These are phyloP conservation scores for Suhomyces kunorum DNA, from an alignment of 1,139 yeast genomes.

Conservation along the genomic window DNA sequence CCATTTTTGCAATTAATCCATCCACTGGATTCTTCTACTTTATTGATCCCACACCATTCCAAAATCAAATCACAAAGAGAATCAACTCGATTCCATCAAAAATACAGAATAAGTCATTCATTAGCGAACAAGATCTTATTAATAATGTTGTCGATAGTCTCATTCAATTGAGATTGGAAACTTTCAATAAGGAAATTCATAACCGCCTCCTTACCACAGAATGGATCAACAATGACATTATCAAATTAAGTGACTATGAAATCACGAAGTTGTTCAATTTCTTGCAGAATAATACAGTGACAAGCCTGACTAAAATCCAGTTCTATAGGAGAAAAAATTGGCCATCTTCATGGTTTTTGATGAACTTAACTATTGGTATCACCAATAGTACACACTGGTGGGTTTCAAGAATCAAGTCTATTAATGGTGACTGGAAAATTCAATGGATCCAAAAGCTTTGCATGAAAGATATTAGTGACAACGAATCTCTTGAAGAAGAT, in stretches of 20 bases:
- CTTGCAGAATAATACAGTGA: conserved; percentile 14
- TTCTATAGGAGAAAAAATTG: conserved; percentile 65
- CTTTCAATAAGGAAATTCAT: conserved; percentile 52
- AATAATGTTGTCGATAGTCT: conserved; percentile 39
- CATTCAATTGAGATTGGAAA: conserved; percentile 52
- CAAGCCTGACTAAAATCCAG: conserved; percentile 35
- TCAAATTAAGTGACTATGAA: conserved; percentile 47
- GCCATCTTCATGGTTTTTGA: conserved; percentile 74
- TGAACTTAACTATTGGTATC: conserved; percentile 46
- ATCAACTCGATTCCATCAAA: conserved; percentile 34
- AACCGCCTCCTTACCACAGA: conserved; percentile 62
- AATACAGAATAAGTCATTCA: conserved; percentile 21
- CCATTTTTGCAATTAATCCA: conserved; percentile 47
- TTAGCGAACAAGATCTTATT: conserved; percentile 36
- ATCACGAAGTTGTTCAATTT: conserved; percentile 27
- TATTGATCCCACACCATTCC: conserved; percentile 45
- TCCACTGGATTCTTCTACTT: conserved; percentile 49
- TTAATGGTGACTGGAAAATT: conserved; percentile 64
- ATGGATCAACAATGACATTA: conserved; percentile 63
- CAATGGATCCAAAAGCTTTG: conserved; percentile 46
- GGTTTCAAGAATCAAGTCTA: conserved; percentile 62
- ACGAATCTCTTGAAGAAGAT: conserved; percentile 19
- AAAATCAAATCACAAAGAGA: conserved; percentile 34
- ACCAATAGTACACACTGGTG: conserved; percentile 56
- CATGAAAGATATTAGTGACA: conserved; percentile 17